Base-by-base conservation (phyloP, 176 grass and related monocot genomes). In the Oryza coarctata region DNA sequence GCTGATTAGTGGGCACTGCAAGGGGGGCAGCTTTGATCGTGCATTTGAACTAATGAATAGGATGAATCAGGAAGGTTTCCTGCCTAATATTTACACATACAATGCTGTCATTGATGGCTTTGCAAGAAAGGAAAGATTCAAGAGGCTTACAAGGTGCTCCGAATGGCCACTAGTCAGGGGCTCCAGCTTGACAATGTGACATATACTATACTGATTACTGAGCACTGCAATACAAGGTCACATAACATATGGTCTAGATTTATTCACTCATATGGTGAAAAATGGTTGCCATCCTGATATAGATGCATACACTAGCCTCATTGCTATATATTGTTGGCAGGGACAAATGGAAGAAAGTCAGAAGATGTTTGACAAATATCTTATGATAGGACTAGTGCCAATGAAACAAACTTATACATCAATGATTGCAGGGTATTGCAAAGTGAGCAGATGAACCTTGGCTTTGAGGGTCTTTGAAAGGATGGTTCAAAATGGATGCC, bases 401-500 rank as follows among this genome's bases (percentile, higher is more conserved):
- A 95, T 90, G 14, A 95, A 89, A 15, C 79, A 91, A 88, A 98
- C 92, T 7, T 95, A 93, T 76, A 98, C 95, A 10, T 88, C 95
- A 23, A 90, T 98, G 88, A 95, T 98, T 76, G 82, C 92, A 72
- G 95, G 95, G 22, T 95, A 98, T 45, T 95, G 92, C 83, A 91
- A 85, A 85, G 45, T 93, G 62, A 86, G 90, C 30, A 93, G 88
- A 86, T 93, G 82, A 20, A 91, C 44, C 63, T 93, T 80, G 1
- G 92, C 95, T 15, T 89, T 98, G 76, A 94, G 73, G 36, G 39
- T 95, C 57, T 95, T 91, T 71, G 90, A 95, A 44, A 90, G 74
- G 65, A 98, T 98, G 92, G 73, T 91, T 66, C 84, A 86, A 81
- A 86, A 90, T 74, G 90, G 88, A 31, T 95, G 95, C 63, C 28